A percentile compares a stretch with the other conserved stretches of the same genome.
Evolutionary conservation across 2,329 filamentous ascomycete genomes (phyloP).

Genomic region (Ophiosphaerella herpotricha): DNA sequence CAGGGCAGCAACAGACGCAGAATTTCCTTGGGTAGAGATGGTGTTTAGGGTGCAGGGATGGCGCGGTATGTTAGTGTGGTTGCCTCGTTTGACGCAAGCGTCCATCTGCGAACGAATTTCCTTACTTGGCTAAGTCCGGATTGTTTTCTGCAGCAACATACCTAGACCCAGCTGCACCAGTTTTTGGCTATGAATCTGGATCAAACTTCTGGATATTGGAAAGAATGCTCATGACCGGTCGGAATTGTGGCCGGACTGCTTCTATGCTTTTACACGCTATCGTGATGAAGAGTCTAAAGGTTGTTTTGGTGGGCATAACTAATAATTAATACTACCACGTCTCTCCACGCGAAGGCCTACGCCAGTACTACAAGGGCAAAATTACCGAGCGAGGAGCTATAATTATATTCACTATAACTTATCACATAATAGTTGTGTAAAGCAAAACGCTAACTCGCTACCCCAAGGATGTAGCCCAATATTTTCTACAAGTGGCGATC

Average conservation of each 20-base stretch:
- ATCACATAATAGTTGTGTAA: too few species aligned
- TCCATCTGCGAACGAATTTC: neutral
- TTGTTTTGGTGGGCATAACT: neutral
- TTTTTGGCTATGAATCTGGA: neutral
- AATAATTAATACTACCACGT: neutral
- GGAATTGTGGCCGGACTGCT: neutral
- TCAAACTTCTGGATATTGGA: neutral
- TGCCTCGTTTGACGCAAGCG: neutral
- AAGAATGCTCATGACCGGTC: neutral
- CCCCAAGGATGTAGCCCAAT: too few species aligned
- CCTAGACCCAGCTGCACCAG: neutral
- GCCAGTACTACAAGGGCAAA: too few species aligned
- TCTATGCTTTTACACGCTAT: constrained; percentile 1
- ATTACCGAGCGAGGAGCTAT: too few species aligned
- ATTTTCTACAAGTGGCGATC: too few species aligned
- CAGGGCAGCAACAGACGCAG: constrained; percentile 53
- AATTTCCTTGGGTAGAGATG: constrained; percentile 33
- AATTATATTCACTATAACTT: too few species aligned
- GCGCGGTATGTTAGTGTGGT: neutral
- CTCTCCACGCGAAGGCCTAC: too few species aligned
- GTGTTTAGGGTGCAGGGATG: neutral
- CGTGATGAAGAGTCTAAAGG: neutral
- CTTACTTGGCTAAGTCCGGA: too few species aligned
- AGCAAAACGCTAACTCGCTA: too few species aligned
- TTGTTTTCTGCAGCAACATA: neutral